Evolutionary conservation across 2,329 filamentous ascomycete genomes (phyloP).

Genomic region (Graphilbum fragrans): DNA sequence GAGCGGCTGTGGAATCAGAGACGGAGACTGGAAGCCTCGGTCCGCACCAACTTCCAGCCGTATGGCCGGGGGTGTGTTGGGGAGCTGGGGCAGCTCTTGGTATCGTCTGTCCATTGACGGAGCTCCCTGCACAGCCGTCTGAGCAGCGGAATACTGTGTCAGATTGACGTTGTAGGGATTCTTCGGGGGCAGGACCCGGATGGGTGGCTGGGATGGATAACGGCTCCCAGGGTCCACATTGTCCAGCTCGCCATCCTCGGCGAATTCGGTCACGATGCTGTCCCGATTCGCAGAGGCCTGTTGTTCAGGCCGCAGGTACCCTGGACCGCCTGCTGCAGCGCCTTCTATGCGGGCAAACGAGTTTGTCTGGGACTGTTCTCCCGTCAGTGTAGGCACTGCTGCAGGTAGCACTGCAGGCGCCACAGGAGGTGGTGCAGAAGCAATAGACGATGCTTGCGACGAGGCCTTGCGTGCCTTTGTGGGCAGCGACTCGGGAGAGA

Average conservation of each 20-base stretch:
- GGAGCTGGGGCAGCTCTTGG: neutral
- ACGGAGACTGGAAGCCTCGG: neutral
- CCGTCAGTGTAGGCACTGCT: no score
- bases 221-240: neutral
- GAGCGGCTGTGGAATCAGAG: neutral
- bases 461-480: no score
- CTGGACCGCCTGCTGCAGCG: neutral
- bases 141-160: no score
- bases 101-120: neutral
- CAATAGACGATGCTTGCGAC: no score
- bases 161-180: no score
- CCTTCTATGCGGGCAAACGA: neutral
- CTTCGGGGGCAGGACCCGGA: no score
- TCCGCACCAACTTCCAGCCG: neutral
- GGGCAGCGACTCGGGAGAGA: no score
- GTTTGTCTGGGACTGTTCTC: neutral
- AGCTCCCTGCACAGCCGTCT: no score
- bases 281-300: conserved; percentile 13
- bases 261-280: conserved; percentile 39
- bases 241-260: conserved; percentile 31
- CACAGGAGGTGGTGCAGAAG: no score
- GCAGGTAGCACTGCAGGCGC: no score
- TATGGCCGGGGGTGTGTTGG: neutral
- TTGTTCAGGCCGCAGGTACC: neutral
- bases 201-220: no score